Evolutionary conservation across 1,139 yeast species (phyloP), one percentile per base, ranked within the genome.

Genomic region (Pichia sp.): DNA sequence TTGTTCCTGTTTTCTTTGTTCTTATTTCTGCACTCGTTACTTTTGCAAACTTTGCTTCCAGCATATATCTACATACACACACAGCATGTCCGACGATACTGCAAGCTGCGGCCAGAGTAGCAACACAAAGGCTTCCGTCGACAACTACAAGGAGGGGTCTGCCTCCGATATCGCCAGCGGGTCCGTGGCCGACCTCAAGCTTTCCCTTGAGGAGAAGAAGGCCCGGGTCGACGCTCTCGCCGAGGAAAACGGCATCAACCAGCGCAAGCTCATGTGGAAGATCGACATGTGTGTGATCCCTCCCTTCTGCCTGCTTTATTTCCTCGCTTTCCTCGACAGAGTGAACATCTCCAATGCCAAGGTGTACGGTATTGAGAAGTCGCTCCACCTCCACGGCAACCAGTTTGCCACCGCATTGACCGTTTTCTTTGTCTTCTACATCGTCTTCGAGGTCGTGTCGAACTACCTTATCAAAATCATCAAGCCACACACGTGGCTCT

Each of bases 331-430:
- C 63, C 72, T 85, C 65, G 92, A 85, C 66, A 75, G 90, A 66
- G 90, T 85, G 54, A 86, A 86, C 67, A 84, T 86, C 55, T 82
- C 90, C 41, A 86, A 87, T 65, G 93, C 93, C 26, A 81, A 81
- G 59, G 76, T 84, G 57, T 85, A 85, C 61, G 90, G 90, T 10
- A 72, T 86, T 68, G 72, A 77, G 41, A 67, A 65, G 8, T 84
- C 82, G 49, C 72, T 86, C 53, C 64, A 72, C 16, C 73, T 86
- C 55, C 70, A 70, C 2, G 87, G 87, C 5, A 75, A 75, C 61
- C 86, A 86, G 66, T 86, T 79, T 72, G 84, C 84, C 63, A 76
- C 76, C 40, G 83, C 87, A 1, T 74, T 81, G 63, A 83, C 89
- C 15, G 78, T 86, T 10, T 87, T 87, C 68, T 87, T 85, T 64